phyloP scores from a whole-genome alignment of 345 rosid species.

The Excoecaria agallocha region DNA sequence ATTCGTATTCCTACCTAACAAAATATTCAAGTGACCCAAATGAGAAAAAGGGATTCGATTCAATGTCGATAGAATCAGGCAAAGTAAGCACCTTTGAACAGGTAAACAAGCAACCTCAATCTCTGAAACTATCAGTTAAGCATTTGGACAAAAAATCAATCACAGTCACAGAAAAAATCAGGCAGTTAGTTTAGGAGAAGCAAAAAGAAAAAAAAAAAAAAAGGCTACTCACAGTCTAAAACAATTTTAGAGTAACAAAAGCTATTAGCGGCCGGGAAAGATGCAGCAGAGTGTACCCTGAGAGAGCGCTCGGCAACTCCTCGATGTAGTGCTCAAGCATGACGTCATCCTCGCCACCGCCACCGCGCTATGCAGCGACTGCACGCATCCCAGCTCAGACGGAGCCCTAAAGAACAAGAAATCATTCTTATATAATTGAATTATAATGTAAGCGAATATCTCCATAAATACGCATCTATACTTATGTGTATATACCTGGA shows the following conservation, averaged over 20 bases:
- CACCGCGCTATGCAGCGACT: slow-evolving; percentile 80
- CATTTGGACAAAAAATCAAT: neutral
- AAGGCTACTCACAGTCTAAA: slow-evolving; percentile 60
- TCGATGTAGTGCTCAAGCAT: slow-evolving; percentile 80
- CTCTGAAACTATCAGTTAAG: neutral
- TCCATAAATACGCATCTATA: neutral
- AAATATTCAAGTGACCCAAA: neutral
- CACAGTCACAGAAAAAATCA: neutral
- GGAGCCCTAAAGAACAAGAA: slow-evolving; percentile 41
- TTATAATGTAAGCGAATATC: neutral
- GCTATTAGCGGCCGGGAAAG: slow-evolving; percentile 88
- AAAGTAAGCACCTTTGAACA: too few species aligned
- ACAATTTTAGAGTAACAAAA: slow-evolving; percentile 28
- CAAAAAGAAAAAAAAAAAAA: slow-evolving; percentile 26
- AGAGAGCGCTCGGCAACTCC: slow-evolving; percentile 83
- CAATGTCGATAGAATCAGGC: too few species aligned
- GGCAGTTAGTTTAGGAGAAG: neutral
- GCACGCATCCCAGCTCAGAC: slow-evolving; percentile 74
- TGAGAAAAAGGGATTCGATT: neutral
- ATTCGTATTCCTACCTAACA: neutral
- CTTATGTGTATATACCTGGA: slow-evolving; percentile 44
- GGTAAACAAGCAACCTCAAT: too few species aligned
- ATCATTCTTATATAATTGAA: neutral
- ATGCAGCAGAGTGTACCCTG: slow-evolving; percentile 99
- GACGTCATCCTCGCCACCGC: slow-evolving; percentile 83